Evolutionary conservation across 2,329 filamentous ascomycete species (phyloP).

Genomic region (Fusarium sp.): DNA sequence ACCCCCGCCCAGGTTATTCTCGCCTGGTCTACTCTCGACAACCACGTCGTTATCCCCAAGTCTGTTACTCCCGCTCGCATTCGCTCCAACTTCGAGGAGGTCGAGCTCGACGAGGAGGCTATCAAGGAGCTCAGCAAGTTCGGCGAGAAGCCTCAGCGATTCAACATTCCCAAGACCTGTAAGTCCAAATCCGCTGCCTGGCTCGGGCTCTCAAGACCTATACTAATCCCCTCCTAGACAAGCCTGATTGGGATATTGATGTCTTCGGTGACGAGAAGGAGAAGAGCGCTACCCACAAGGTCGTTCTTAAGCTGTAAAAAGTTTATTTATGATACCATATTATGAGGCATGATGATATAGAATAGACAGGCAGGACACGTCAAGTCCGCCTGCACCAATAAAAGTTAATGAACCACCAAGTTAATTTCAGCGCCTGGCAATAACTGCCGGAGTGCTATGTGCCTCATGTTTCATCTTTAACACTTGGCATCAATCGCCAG

Average conservation of each 20-base stretch:
- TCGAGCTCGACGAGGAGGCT: constrained; percentile 69
- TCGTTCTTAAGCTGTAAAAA: constrained; percentile 51
- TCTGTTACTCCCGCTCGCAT: constrained; percentile 76
- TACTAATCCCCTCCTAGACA: constrained; percentile 50
- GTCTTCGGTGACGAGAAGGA: constrained; percentile 66
- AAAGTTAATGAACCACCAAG: constrained; percentile 27
- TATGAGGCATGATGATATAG: constrained; percentile 34
- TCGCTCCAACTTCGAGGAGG: constrained; percentile 74
- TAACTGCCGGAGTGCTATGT: neutral
- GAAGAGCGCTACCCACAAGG: constrained; percentile 60
- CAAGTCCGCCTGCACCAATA: neutral
- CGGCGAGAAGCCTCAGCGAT: constrained; percentile 62
- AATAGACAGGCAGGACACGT: constrained; percentile 8
- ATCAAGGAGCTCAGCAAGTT: constrained; percentile 71
- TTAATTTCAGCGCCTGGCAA: neutral
- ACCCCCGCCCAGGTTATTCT: constrained; percentile 61
- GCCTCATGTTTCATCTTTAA: neutral
- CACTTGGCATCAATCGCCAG: neutral
- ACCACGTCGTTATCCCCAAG: constrained; percentile 80
- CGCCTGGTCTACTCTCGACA: constrained; percentile 68
- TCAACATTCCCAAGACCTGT: constrained; percentile 59
- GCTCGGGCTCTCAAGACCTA: too few relatives aligned
- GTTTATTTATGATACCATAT: constrained; percentile 35
- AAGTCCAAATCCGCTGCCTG: constrained; percentile 35
- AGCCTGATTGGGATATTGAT: constrained; percentile 67